Evolutionary conservation across 768 basidiomycete genomes (phyloP), one percentile per base, ranked within the genome.

Genomic region (Tulasnella sp.): DNA sequence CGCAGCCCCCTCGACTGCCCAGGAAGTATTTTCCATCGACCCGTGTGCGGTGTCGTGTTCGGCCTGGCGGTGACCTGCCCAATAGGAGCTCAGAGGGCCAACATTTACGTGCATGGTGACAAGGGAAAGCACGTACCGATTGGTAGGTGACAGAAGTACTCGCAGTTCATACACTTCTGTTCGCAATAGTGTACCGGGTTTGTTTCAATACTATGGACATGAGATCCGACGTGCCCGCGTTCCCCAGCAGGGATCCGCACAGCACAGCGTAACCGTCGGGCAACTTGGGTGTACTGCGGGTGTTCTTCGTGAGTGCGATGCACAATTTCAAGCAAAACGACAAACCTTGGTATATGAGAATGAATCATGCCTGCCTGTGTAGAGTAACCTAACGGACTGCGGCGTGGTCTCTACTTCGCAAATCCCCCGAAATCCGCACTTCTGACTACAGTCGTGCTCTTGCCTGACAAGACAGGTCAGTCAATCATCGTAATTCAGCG

Each of bases 1-100:
- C 6, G 79, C 75, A 1, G 73, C 72, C 0, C 75, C 76, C 50
- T 81, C 78, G 3, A 81, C 63, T 0, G 75, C 69, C 82, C 82
- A 83, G 39, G 71, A 70, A 0, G 77, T 76, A 55, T 68, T 71
- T 0, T 78, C 75, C 80, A 82, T 82, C 1, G 78, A 80, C 4
- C 81, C 82, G 57, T 83, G 81, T 14, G 71, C 71, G 0, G 81
- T 83, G 42, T 81, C 79, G 36, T 83, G 81, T 42, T 79, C 77
- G 60, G 74, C 71, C 57, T 82, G 79, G 0, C 76, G 56, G 57
- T 83, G 81, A 0, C 76, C 81, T 82, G 39, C 15, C 8, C 23
- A 9, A n/a, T 34, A n/a, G 17, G 8, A 49, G 31, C 34, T 3
- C 17, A 23, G 6, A 31, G 29, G 21, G 23, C 42, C 12, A 25